Evolutionary conservation across 2,329 filamentous ascomycete genomes (phyloP), one percentile per base, ranked within the genome.

Genomic region (Tolypocladium paradoxum): DNA sequence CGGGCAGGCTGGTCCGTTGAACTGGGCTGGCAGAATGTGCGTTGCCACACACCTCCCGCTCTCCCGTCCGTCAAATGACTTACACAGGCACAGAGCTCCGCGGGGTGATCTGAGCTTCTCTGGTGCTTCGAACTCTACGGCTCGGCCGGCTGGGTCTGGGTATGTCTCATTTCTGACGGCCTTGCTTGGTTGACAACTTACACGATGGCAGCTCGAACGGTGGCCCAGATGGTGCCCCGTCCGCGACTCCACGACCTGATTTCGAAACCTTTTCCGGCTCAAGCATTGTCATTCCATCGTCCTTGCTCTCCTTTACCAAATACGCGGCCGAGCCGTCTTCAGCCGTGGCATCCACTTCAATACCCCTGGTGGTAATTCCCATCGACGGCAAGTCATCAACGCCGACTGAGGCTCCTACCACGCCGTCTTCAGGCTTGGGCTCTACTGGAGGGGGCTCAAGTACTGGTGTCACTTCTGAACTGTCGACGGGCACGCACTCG

Each of bases 1-100:
- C 53, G 59, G 60, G 27, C 59, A 66, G 65, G 68, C 68, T 58
- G 68, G 68, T 58, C 70, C 65, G 64, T 58, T 68, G 34, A 61
- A 60, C 51, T 63, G 67, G 65, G 63, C 61, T 58, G 58, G 59
- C 57, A 64, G 57, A 58, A 54, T 64, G 67, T 70, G 56, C 51
- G 65, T 58, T 38, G 34, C 3, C 18, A 48, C 43, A 18, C 11
- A n/a, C 9, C 53, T 14, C 49, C 8, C 8, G 7, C 11, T 24
- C 37, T 6, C 12, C 16, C 4, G 38, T 36, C 16, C 4, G 38
- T 36, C 12, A 6, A 20, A 7, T 33, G 12, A 50, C 57, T 60
- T 48, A 64, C 43, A 51, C 27, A 9, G 33, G 6, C 43, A 29
- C 22, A 66, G 62, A 56, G 53, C 43, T 48, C 60, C 48, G 51